Base-by-base conservation (phyloP, 768 basidiomycete genomes). In the Mycena vulgaris region DNA sequence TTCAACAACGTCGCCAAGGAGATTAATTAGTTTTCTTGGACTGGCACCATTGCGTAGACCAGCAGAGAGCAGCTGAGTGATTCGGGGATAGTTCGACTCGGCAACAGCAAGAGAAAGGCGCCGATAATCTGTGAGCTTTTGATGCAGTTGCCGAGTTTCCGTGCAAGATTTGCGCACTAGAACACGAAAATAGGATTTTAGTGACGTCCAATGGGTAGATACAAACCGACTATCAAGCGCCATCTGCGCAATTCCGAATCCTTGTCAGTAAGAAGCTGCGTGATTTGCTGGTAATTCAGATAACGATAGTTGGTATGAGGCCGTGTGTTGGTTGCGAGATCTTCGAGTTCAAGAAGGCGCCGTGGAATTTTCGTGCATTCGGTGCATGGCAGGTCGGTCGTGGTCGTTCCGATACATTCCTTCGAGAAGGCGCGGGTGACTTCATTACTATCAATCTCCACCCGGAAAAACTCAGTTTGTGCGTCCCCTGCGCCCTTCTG, bases 41-140 rank as follows among this genome's bases (percentile, higher is more conserved):
- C 70, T 68, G 23, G 70, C 61, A 17, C 70, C 71, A 23, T 67
- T 42, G 9, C 61, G 45, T 25, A 63, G 28, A 0, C 53, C 63
- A 11, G 56, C 25, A 0, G 42, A 33, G 1, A 73, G 16, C 11
- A 70, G 40, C 10, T 61, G 63, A 4, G 30, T 28, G 0, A 73
- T 45, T 6, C 47, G 69, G 11, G 71, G 69, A 9, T 60, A n/a
- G n/a, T 70, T 60, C 1, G 27, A 1, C 14, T 64, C 30, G 1
- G 63, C 53, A 5, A 67, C 28, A 13, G 72, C 72, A 31, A 60
- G 48, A 3, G 57, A n/a, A 25, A 73, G 56, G 35, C 47, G 52
- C 30, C 14, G 40, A 57, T 45, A 47, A 28, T 67, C 66, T 6
- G 57, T 21, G 6, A 52, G 21, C 33, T 58, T 63, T 11, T 49